phyloP scores from a whole-genome alignment of 129 eudicot species.

The Tanacetum coccineum region DNA sequence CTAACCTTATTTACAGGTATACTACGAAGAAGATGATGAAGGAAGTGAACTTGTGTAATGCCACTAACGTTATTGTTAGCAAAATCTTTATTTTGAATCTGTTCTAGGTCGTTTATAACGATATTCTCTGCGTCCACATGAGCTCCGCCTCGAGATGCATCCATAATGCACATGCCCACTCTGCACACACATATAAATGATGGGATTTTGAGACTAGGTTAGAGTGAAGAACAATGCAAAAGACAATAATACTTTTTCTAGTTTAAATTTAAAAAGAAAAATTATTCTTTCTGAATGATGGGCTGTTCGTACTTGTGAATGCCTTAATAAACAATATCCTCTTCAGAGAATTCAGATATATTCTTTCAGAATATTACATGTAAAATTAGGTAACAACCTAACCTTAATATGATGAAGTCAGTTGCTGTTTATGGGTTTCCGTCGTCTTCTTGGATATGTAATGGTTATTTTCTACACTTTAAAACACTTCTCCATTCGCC shows the following conservation, averaged over 20 bases:
- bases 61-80: slow-evolving; percentile 15
- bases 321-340: slow-evolving; percentile 6
- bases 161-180: slow-evolving; percentile 57
- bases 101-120: slow-evolving; percentile 28
- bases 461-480: slow-evolving; percentile 16
- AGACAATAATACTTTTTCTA: too few species aligned
- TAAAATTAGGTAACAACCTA: slow-evolving; percentile 1
- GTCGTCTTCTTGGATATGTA: slow-evolving; percentile 21
- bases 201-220: slow-evolving; percentile 21
- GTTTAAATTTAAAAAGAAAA: too few species aligned
- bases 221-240: slow-evolving; percentile 11
- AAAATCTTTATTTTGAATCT: slow-evolving; percentile 23
- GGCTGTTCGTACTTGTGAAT: slow-evolving; percentile 14
- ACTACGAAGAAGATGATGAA: slow-evolving; percentile 30
- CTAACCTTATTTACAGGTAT: slow-evolving; percentile 39
- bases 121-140: slow-evolving; percentile 27
- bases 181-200: slow-evolving; percentile 15
- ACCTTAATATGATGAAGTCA: slow-evolving; percentile 41
- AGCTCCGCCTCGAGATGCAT: slow-evolving; percentile 60
- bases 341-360: slow-evolving; percentile 18
- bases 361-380: slow-evolving; percentile 17
- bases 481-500: slow-evolving; percentile 14
- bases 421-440: slow-evolving; percentile 4
- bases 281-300: slow-evolving; percentile 28
- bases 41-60: slow-evolving; percentile 21